Base-by-base conservation (phyloP, 768 basidiomycete genomes). In the Lactifluus piperatus region DNA sequence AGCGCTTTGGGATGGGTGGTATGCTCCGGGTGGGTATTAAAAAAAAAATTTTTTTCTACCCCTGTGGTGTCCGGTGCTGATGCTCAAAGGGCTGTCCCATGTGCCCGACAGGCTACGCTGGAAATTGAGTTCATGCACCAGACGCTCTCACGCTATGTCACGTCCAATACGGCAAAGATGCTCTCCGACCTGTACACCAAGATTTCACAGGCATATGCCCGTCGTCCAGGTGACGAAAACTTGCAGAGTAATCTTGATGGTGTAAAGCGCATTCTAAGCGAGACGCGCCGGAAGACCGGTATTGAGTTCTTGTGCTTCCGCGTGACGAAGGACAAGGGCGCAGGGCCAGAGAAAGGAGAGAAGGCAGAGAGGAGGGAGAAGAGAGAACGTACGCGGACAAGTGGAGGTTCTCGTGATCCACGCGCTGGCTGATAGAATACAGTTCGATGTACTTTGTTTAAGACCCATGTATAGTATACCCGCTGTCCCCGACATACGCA, bases 111-210 rank as follows among this genome's bases (percentile, higher is more conserved):
- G 94, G 97, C 97, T 14, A 98, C 97, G 5, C 84, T 99, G 27
- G 95, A 98, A 72, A 97, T 98, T 65, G 97, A 98, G 74, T 98
- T 98, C 76, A 85, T 98, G 78, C 95, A 99, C 71, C 97, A 98
- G 74, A 93, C 91, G 6, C 76, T 99, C 43, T 83, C 86, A 30
- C 85, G 89, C 65, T 94, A 95, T 69, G 88, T 97, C 54, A 88
- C 89, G 16, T 77, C 85, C 1, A 68, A 78, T 7, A 91, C 95
- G 14, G 88, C 88, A 36, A 84, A 85, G 68, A 91, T 85, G 50
- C 81, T 99, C 27, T 88, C 91, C 30, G 89, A 95, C 58, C 78
- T 98, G 53, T 99, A 98, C 75, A 90, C 86, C 69, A 91, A 86
- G 66, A 97, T 99, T 64, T 95, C 94, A 13, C 85, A 92, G 71